Percentiles rank a stretch among this genome's conserved stretches.
phyloP scores from a whole-genome alignment of 306 rosid species.

The Cucurbita pepo region DNA sequence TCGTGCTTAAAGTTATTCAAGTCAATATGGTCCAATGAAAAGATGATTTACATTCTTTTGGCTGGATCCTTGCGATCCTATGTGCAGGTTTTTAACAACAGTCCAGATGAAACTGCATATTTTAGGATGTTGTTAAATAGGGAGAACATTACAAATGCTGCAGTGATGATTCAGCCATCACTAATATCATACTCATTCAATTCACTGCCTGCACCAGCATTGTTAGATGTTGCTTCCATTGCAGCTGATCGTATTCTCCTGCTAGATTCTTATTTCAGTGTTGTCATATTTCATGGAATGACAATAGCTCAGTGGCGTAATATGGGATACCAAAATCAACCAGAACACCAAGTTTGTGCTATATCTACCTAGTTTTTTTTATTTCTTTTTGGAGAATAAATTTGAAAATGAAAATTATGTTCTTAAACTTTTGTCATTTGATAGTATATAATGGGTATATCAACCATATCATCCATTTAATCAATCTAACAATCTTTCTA shows the following conservation, averaged over 20 bases:
- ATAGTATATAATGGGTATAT: neutral
- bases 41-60: neutral
- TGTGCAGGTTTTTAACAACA: slow-evolving; percentile 91
- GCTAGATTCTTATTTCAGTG: slow-evolving; percentile 81
- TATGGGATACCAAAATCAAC: slow-evolving; percentile 84
- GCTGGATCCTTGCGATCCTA: slow-evolving; percentile 3
- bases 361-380: neutral
- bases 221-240: slow-evolving; percentile 89
- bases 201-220: slow-evolving; percentile 77
- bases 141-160: slow-evolving; percentile 82
- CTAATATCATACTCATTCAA: slow-evolving; percentile 76
- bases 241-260: slow-evolving; percentile 77
- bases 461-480: neutral
- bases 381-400: neutral
- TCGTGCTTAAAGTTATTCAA: neutral
- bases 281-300: slow-evolving; percentile 94
- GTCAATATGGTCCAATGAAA: neutral
- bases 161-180: slow-evolving; percentile 97
- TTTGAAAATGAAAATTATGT: neutral
- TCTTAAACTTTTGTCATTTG: neutral
- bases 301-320: slow-evolving; percentile 99
- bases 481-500: neutral
- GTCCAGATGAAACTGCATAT: slow-evolving; percentile 99
- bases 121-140: slow-evolving; percentile 83
- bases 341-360: slow-evolving; percentile 60